phyloP scores from a whole-genome alignment of 2,329 filamentous ascomycete species.

The Chrysoporthe puriensis region DNA sequence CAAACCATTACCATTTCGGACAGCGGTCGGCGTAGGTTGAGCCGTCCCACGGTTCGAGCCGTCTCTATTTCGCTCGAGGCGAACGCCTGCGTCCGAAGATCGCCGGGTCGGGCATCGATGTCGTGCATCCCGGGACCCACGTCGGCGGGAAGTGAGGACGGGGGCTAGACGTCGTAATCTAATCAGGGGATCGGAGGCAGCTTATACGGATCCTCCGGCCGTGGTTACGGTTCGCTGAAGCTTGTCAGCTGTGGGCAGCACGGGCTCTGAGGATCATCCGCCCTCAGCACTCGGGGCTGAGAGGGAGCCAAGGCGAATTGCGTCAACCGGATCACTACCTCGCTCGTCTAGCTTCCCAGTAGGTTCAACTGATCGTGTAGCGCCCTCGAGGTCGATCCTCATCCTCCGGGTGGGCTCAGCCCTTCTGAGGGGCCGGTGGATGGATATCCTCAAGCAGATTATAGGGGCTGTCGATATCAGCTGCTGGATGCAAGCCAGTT shows the following conservation, averaged over 20 bases:
- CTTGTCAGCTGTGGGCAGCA: not conserved
- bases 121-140: no score
- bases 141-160: not conserved
- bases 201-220: not conserved
- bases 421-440: not conserved
- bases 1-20: no score
- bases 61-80: no score
- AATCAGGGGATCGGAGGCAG: not conserved
- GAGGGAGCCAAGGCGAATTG: not conserved
- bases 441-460: not conserved
- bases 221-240: not conserved
- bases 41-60: no score
- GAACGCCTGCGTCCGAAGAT: no score
- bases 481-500: not conserved
- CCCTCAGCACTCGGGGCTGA: not conserved
- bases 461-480: not conserved
- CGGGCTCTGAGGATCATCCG: not conserved
- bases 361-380: not conserved
- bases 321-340: not conserved
- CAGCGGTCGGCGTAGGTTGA: no score
- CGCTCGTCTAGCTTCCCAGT: not conserved
- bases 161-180: not conserved
- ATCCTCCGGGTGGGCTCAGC: not conserved
- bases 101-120: no score
- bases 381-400: not conserved